Conservation (phyloP, 805 yeast species). For the Saccharomyces paradoxus region DNA sequence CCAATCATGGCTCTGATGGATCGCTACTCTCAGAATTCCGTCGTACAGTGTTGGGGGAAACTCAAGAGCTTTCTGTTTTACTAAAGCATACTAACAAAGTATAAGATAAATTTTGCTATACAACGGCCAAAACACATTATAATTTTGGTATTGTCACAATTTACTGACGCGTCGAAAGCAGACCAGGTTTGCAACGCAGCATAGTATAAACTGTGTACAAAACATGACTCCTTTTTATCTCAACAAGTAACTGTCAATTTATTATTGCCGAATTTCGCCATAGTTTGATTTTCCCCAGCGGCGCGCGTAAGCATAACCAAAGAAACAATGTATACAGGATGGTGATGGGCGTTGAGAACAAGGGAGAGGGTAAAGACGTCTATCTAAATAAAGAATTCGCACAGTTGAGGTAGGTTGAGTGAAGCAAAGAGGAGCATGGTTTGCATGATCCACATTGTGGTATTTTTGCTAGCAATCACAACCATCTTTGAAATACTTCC, state of each 20-base stretch:
- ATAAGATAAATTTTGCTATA: neutral
- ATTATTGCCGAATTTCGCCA: neutral
- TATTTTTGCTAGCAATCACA: conserved; percentile 37
- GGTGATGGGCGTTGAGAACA: neutral
- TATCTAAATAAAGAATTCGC: neutral
- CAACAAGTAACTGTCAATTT: no score
- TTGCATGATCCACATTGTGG: neutral
- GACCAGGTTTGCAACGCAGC: neutral
- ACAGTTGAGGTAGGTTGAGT: neutral
- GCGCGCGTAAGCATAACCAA: neutral
- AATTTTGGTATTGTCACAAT: neutral
- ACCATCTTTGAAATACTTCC: conserved; percentile 53
- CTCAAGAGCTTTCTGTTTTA: neutral
- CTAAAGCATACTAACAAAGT: neutral
- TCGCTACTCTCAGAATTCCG: neutral
- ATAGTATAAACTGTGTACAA: neutral
- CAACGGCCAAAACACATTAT: neutral
- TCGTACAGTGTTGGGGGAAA: neutral
- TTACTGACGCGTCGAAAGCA: neutral
- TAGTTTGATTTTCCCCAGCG: neutral
- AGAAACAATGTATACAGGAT: neutral
- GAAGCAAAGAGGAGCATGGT: neutral
- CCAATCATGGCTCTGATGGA: neutral
- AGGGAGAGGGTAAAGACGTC: neutral
- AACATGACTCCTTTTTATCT: neutral